Percentiles rank a stretch among this genome's conserved stretches.
These are phyloP conservation scores for Microcera coccophila DNA, from an alignment of 2,329 filamentous ascomycete species.

Conservation along the genomic window DNA sequence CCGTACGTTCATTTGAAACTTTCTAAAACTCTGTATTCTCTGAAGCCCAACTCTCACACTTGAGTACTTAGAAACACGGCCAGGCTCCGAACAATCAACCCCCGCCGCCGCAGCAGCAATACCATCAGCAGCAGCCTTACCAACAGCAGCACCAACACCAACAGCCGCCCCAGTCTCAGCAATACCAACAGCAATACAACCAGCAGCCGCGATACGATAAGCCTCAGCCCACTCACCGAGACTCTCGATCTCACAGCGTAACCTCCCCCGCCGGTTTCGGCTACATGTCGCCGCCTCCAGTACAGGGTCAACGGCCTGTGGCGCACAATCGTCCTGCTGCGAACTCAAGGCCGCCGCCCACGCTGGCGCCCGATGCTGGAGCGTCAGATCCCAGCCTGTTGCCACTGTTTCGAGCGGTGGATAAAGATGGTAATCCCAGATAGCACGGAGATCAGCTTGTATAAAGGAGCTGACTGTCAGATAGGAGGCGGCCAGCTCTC, in stretches of 20 bases:
- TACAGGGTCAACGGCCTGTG: conserved; percentile 39
- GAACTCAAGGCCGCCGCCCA: conserved; percentile 61
- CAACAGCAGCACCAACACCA: conserved; percentile 15
- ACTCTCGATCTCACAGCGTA: conserved; percentile 24
- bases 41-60: conserved; percentile 13
- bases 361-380: conserved; percentile 51
- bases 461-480: conserved; percentile 4
- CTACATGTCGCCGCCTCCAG: conserved; percentile 50
- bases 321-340: conserved; percentile 51
- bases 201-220: conserved; percentile 46
- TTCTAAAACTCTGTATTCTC: no score
- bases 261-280: conserved; percentile 35
- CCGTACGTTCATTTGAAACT: conserved; percentile 42
- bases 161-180: conserved; percentile 35
- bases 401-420: conserved; percentile 84
- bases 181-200: conserved; percentile 11
- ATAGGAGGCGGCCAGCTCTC: conserved; percentile 74
- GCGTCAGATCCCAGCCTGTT: conserved; percentile 69
- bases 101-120: conserved; percentile 20
- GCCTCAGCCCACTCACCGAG: conserved; percentile 37
- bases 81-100: conserved; percentile 24
- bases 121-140: conserved; percentile 25
- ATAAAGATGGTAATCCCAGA: conserved; percentile 65
- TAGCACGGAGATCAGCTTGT: neutral
- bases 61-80: conserved; percentile 35